Conservation (phyloP, 2,329 filamentous ascomycete species). For the Arthroderma sp. region DNA sequence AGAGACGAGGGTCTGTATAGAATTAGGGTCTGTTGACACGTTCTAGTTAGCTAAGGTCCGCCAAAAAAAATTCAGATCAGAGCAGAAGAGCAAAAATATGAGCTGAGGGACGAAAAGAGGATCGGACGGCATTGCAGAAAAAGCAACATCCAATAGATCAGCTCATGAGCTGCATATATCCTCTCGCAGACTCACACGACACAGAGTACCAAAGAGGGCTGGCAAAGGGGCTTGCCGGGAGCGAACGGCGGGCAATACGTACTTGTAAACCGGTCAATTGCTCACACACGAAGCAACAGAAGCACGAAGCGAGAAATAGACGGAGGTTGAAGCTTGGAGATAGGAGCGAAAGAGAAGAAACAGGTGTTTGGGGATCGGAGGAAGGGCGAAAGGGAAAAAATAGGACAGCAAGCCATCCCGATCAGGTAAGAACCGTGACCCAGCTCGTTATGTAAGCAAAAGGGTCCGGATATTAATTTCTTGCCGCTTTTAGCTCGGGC, state of each 20-base stretch:
- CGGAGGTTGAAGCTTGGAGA: neutral
- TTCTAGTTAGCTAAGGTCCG: neutral
- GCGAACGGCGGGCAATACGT: neutral
- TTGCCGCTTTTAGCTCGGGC: constrained; percentile 4
- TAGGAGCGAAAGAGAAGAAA: neutral
- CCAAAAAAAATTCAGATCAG: neutral
- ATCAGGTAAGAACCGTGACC: constrained; percentile 1
- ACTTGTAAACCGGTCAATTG: neutral
- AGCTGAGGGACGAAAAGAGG: neutral
- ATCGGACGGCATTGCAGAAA: neutral
- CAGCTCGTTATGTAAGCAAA: neutral
- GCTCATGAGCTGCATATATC: constrained; percentile 2
- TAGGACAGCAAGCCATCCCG: constrained; percentile 3
- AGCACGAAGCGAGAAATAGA: neutral
- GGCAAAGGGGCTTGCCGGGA: neutral
- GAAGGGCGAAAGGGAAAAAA: constrained; percentile 1
- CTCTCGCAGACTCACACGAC: constrained; percentile 1
- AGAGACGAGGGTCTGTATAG: constrained; percentile 1
- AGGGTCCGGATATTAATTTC: neutral
- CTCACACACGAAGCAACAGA: neutral
- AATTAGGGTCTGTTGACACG: neutral
- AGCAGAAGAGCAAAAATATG: neutral
- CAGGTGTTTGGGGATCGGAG: neutral
- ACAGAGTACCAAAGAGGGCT: neutral
- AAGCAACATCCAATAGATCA: constrained; percentile 4